A percentile compares a stretch with the other conserved stretches of the same genome.
Conservation (phyloP, 306 rosid genomes). For the Elaeagnus macrophylla region DNA sequence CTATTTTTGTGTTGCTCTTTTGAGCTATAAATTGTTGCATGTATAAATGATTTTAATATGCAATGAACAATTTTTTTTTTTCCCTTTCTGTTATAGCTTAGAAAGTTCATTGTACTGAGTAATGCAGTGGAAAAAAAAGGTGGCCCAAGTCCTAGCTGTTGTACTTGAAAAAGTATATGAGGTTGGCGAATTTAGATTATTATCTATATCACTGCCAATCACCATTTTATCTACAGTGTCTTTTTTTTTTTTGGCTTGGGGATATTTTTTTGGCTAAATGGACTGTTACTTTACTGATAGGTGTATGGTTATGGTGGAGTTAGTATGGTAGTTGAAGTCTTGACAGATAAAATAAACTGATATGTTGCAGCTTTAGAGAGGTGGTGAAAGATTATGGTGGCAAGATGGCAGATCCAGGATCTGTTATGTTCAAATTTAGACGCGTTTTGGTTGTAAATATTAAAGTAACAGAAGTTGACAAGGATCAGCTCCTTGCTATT, state of each 20-base stretch:
- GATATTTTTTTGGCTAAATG: neutral
- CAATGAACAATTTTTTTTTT: neutral
- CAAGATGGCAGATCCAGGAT: slow-evolving; percentile 94
- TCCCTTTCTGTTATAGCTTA: slow-evolving; percentile 1
- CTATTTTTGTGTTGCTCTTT: neutral
- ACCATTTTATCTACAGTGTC: neutral
- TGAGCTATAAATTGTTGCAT: too few species aligned
- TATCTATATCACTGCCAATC: slow-evolving; percentile 4
- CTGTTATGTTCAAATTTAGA: slow-evolving; percentile 74
- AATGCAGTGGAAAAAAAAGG: slow-evolving; percentile 66
- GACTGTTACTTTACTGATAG: slow-evolving; percentile 27
- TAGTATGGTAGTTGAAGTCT: slow-evolving; percentile 87
- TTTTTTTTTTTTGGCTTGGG: slow-evolving; percentile 5
- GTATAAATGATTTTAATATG: neutral
- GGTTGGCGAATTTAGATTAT: slow-evolving; percentile 13
- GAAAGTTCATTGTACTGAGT: slow-evolving; percentile 11
- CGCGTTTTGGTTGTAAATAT: slow-evolving; percentile 69
- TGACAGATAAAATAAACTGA: slow-evolving; percentile 74
- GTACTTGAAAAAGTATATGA: slow-evolving; percentile 50
- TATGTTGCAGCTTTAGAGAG: slow-evolving; percentile 77
- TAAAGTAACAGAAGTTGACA: slow-evolving; percentile 58
- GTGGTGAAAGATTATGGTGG: slow-evolving; percentile 80
- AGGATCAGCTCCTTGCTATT: slow-evolving; percentile 65
- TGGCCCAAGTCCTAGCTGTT: slow-evolving; percentile 73
- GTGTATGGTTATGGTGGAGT: slow-evolving; percentile 91